phyloP scores from a whole-genome alignment of 495 filamentous ascomycete genomes.

The Tetracladium setigerum region DNA sequence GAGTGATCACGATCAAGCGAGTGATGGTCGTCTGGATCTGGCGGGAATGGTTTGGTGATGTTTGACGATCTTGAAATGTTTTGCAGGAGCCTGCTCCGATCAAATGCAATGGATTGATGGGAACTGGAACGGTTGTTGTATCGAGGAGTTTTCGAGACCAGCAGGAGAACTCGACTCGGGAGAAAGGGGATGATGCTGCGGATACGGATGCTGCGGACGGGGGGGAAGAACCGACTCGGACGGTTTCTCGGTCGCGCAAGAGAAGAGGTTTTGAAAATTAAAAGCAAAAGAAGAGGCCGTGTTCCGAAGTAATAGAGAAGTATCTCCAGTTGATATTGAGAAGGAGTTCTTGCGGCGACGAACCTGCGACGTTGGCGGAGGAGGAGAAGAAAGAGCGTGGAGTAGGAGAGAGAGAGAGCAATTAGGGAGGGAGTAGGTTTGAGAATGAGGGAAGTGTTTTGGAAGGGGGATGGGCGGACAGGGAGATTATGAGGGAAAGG shows the following conservation, averaged over 20 bases:
- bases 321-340: constrained; percentile 11
- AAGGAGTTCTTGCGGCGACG: constrained; percentile 21
- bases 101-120: constrained; percentile 9
- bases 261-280: not conserved
- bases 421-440: constrained; percentile 21
- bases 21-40: constrained; percentile 4
- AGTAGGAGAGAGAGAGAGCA: too few relatives aligned
- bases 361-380: constrained; percentile 13
- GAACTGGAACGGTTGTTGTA: constrained; percentile 20
- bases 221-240: constrained; percentile 16
- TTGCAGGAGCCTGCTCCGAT: constrained; percentile 23
- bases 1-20: constrained; percentile 18
- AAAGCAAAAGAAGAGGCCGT: not conserved
- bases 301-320: not conserved
- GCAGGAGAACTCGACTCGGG: constrained; percentile 26
- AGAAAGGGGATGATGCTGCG: not conserved
- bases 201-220: not conserved
- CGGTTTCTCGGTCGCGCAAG: constrained; percentile 1
- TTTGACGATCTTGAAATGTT: constrained; percentile 9
- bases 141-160: constrained; percentile 25
- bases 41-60: constrained; percentile 12
- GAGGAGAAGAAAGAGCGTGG: too few relatives aligned
- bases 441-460: constrained; percentile 21
- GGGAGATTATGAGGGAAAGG: constrained; percentile 19
- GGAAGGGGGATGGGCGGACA: constrained; percentile 14